Evolutionary conservation across 2,329 filamentous ascomycete species (phyloP), one percentile per base, ranked within the genome.

Genomic region (Trichoderma sp.): DNA sequence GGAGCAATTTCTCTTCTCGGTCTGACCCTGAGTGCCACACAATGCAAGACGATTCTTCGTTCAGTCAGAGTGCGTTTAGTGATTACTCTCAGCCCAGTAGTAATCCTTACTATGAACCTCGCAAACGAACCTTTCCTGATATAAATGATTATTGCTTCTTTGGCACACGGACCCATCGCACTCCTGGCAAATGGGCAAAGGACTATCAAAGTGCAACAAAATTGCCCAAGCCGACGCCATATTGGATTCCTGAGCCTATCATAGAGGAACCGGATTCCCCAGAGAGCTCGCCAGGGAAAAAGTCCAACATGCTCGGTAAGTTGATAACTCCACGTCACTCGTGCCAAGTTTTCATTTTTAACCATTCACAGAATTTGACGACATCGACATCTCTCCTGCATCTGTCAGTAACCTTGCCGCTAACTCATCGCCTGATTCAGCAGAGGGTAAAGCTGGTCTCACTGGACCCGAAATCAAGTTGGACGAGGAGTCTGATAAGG

Each of bases 51-150:
- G 70, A 65, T n/a, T 28, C 28, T 3, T 56, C 65, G 3, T 71
- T 68, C n/a, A 62, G 53, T 11, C 66, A 69, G 12, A 72, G 70
- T n/a, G 66, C 58, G 1, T 73, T 69, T 34, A 73, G 66, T 65
- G 77, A 53, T 77, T 81, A 6, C 73, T 83, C 53, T 72, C 75
- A 73, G 72, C 76, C 58, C 76, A 78, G 58, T 73, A 78, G 57
- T 73, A 80, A 78, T 74, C 83, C 80, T 1, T 82, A 81, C 70
- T 82, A 82, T 51, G 76, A 76, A 26, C 78, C 79, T 43, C 75
- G 77, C 43, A 75, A 75, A 53, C 73, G 70, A 11, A 62, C 60
- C 21, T 75, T 73, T 47, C 69, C 75, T 9, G 71, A 58, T 7
- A 65, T 74, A 58, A 70, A 61, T 11, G 57, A 64, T 39, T 53